Percentiles rank a stretch among this genome's conserved stretches.
phyloP scores from a whole-genome alignment of 208 protist genomes.

The Leishmania lainsoni region DNA sequence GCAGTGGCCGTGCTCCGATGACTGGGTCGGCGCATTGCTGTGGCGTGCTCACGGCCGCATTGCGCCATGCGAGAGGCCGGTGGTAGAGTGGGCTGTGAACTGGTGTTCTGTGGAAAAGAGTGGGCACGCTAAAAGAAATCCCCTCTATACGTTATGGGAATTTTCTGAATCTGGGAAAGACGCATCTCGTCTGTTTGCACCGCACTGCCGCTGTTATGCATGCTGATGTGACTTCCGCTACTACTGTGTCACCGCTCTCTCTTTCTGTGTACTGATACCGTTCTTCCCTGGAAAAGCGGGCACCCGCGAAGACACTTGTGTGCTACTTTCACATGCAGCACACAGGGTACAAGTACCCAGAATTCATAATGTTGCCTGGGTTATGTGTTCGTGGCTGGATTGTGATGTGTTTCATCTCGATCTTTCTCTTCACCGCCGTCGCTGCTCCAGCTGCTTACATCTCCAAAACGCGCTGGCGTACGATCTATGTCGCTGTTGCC shows the following conservation, averaged over 20 bases:
- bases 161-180: background rate
- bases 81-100: background rate
- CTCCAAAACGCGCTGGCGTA: constrained; percentile 23
- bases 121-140: background rate
- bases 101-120: background rate
- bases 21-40: background rate
- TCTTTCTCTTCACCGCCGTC: constrained; percentile 50
- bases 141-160: background rate
- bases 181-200: too few relatives aligned
- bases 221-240: background rate
- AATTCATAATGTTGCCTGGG: background rate
- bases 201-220: background rate
- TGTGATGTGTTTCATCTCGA: constrained; percentile 51
- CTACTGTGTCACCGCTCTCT: background rate
- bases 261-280: background rate
- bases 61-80: background rate
- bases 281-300: background rate
- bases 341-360: background rate
- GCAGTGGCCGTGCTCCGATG: background rate
- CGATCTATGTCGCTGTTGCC: constrained; percentile 59
- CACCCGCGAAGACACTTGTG: background rate
- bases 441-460: constrained; percentile 64
- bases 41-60: background rate
- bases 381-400: constrained; percentile 58
- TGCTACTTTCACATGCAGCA: background rate